Evolutionary conservation across 176 grass and related monocot genomes (phyloP), one percentile per base, ranked within the genome.

Genomic region (Oryza brachyantha): DNA sequence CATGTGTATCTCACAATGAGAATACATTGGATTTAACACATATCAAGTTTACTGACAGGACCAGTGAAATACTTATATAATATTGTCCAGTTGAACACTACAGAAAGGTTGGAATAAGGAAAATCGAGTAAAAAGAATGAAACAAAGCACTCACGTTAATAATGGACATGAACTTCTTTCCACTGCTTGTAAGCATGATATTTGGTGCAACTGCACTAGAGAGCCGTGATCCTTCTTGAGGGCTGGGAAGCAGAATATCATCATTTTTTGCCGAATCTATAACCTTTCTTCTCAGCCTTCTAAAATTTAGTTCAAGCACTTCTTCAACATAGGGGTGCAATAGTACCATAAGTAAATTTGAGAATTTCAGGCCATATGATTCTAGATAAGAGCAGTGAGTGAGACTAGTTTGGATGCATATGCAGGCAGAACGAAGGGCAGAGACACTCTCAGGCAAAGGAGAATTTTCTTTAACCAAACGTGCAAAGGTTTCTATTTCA

Each of bases 401-500:
- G 66, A 98, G 83, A 80, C 85, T 94, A 32, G 90, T 93, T 79
- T 94, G 90, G 37, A 92, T 83, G 70, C 95, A 98, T 70, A 98
- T 85, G 71, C 92, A 88, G 21, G 85, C 92, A 67, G 95, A 90
- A 38, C 90, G 90, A 76, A 98, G 83, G 14, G 96, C 96, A 82
- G 83, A 84, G 77, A 85, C 68, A 55, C 87, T 94, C 83, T 98
- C 96, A 35, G 73, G 73, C 60, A 86, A 87, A 38, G 90, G 87
- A 50, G 96, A 98, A 24, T 93, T 98, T 70, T 98, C 90, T 87
- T 94, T 98, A 40, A 98, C 96, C 80, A 94, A 91, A 69, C 76
- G 80, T 0, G 83, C 92, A 85, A 94, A 94, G 25, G 83, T 85
- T 84, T 94, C 95, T 55, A 98, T 94, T 86, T 94, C 87, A 70